Base-by-base conservation (phyloP, 2,329 filamentous ascomycete genomes). In the Fusarium sp. region DNA sequence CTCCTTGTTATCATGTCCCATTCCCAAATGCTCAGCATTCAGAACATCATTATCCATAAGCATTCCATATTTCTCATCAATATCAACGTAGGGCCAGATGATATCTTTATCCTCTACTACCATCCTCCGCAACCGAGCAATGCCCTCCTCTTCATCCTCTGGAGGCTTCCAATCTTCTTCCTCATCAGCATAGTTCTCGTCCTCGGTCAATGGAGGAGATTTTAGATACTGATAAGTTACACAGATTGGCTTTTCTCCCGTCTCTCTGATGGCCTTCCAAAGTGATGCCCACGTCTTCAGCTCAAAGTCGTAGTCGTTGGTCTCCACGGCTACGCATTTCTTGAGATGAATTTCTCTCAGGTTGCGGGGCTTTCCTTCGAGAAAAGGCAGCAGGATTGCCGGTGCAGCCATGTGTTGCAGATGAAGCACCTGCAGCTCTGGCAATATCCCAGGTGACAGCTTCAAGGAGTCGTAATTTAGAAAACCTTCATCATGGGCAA, bases 11-110 rank as follows among this genome's bases (percentile, higher is more conserved):
- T 72, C 70, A 2, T 62, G 16, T 1, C 50, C 57, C 9, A 2
- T 14, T 6, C 34, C 35, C 6, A 72, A 35, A 2, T 20, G 45
- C 5, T 38, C 14, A 8, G n/a, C 9, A 5, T 72, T 72, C 13
- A 11, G 10, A 1, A 24, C 56, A 6, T 50, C 3, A 7, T 54
- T 14, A 18, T 50, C n/a, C n/a, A 16, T 34, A 1, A 29, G 2
- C 16, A 16, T 24, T 3, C 69, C 70, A 35, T 58, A 72, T 14
- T 52, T 58, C 2, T 60, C 47, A 56, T 62, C 31, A n/a, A 57
- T 3, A 13, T 40, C 18, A 0, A 11, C 66, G 22, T 72, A 70
- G 1, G 66, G 70, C 69, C 66, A 72, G 1, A 66, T 50, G 20
- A 52, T 34, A 2, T 50, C 42, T 3, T 47, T 16, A 5, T 60